Evolutionary conservation across 768 basidiomycete genomes (phyloP).

Genomic region (Suillus subluteus): DNA sequence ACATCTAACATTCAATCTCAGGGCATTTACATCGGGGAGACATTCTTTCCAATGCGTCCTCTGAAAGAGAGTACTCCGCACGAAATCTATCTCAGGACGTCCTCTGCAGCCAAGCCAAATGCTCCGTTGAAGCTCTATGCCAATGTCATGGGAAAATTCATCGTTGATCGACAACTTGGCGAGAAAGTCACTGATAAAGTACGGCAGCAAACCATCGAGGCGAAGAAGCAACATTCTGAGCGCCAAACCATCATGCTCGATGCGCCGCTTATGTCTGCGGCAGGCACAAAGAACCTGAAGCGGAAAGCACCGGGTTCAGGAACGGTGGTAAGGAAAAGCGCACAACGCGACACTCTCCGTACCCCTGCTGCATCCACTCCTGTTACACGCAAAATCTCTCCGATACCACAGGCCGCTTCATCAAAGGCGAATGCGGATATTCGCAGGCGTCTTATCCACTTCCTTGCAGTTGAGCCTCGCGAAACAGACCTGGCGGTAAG

Average conservation of each 20-base stretch:
- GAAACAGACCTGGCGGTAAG: conserved; percentile 40
- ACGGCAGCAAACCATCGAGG: conserved; percentile 49
- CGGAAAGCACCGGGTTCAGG: conserved; percentile 40
- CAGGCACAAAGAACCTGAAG: conserved; percentile 44
- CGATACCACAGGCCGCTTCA: conserved; percentile 27
- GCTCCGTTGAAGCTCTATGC: conserved; percentile 75
- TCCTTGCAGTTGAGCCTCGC: conserved; percentile 54
- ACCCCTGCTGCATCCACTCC: conserved; percentile 33
- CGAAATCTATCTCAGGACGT: conserved; percentile 73
- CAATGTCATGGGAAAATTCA: conserved; percentile 73
- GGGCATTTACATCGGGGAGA: conserved; percentile 69
- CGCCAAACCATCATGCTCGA: conserved; percentile 49
- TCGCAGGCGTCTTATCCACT: conserved; percentile 49
- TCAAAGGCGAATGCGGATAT: conserved; percentile 26
- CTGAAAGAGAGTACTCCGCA: conserved; percentile 59
- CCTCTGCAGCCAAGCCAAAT: conserved; percentile 58
- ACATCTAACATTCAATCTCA: conserved; percentile 28
- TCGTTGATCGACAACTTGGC: conserved; percentile 64
- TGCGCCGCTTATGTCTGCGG: conserved; percentile 34
- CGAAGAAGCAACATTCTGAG: conserved; percentile 52
- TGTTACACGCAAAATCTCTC: conserved; percentile 34
- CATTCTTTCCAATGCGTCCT: conserved; percentile 62
- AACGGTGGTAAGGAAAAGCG: conserved; percentile 27
- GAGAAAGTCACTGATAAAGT: conserved; percentile 44
- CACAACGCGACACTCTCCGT: conserved; percentile 26